A percentile compares a stretch with the other conserved stretches of the same genome.
Conservation (phyloP, 371 early-diverging fungal genomes). For the Basidiobolus heterosporus region DNA sequence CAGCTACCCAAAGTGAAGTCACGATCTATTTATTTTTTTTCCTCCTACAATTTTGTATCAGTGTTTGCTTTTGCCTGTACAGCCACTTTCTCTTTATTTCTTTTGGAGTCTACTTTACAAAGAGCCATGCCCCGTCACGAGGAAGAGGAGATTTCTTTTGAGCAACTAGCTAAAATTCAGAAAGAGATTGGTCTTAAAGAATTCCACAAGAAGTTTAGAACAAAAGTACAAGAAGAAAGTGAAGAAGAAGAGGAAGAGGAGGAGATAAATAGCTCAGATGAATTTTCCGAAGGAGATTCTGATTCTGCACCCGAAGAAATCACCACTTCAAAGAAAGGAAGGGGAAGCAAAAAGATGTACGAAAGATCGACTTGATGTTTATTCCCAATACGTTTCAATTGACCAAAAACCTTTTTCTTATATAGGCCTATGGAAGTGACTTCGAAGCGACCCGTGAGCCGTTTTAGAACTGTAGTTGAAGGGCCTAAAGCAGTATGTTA, state of each 20-base stretch:
- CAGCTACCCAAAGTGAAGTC: too few relatives aligned
- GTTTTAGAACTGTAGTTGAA: constrained; percentile 55
- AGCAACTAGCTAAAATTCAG: constrained; percentile 46
- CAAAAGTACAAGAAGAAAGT: constrained; percentile 5
- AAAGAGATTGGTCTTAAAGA: constrained; percentile 33
- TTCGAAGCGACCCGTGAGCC: constrained; percentile 59
- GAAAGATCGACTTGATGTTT: too few relatives aligned
- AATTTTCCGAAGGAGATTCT: too few relatives aligned
- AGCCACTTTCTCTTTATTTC: too few relatives aligned
- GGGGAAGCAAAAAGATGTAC: too few relatives aligned
- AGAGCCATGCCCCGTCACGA: too few relatives aligned
- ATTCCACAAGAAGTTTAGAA: constrained; percentile 15
- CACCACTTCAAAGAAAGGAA: too few relatives aligned
- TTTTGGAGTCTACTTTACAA: too few relatives aligned
- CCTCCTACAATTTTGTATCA: too few relatives aligned
- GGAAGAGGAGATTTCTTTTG: constrained; percentile 21
- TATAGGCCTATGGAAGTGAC: constrained; percentile 55
- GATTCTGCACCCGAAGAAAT: too few relatives aligned
- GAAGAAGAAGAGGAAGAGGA: constrained; percentile 4
- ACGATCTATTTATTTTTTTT: too few relatives aligned
- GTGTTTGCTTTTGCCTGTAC: too few relatives aligned
- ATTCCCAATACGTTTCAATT: neutral
- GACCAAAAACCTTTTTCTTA: constrained; percentile 10
- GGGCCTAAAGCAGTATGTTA: constrained; percentile 23
- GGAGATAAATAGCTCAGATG: constrained; percentile 6